Percentiles rank a stretch among this genome's conserved stretches.
Evolutionary conservation across 176 grass and related monocot genomes (phyloP).

Genomic region (Ensete ventricosum): DNA sequence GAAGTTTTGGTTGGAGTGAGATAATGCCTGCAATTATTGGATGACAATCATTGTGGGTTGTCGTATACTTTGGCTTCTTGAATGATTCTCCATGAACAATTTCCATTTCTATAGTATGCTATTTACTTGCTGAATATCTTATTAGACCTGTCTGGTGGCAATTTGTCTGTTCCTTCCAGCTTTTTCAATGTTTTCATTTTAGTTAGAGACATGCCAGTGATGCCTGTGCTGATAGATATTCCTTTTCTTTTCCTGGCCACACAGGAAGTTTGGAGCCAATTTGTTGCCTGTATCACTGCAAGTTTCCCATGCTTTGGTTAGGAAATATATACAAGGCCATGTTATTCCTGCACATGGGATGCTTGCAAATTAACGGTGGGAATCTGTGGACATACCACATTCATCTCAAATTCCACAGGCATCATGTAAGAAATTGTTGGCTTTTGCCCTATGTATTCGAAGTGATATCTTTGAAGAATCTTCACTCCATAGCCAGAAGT

Average conservation of each 20-base stretch:
- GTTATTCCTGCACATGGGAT: too few species aligned
- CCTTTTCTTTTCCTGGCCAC: neutral
- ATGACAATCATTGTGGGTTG: neutral
- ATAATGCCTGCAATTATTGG: neutral
- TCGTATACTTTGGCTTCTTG: neutral
- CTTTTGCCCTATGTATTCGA: too few species aligned
- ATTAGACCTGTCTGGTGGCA: neutral
- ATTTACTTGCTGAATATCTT: neutral
- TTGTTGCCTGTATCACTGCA: neutral
- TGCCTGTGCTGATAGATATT: neutral
- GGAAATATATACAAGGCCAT: neutral
- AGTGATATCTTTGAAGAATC: too few species aligned
- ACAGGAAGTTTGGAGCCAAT: neutral
- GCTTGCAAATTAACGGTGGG: too few species aligned
- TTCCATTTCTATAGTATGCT: neutral
- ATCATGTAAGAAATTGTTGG: too few species aligned
- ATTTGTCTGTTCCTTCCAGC: neutral
- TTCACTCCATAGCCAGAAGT: neutral
- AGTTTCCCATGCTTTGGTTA: neutral
- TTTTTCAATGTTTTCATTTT: neutral
- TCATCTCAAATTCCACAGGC: too few species aligned
- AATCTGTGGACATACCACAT: too few species aligned
- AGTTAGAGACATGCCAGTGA: neutral
- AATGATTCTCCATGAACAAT: neutral
- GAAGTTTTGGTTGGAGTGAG: neutral